Evolutionary conservation across 495 filamentous ascomycete genomes (phyloP).

Genomic region (Umbilicaria muhlenbergii): DNA sequence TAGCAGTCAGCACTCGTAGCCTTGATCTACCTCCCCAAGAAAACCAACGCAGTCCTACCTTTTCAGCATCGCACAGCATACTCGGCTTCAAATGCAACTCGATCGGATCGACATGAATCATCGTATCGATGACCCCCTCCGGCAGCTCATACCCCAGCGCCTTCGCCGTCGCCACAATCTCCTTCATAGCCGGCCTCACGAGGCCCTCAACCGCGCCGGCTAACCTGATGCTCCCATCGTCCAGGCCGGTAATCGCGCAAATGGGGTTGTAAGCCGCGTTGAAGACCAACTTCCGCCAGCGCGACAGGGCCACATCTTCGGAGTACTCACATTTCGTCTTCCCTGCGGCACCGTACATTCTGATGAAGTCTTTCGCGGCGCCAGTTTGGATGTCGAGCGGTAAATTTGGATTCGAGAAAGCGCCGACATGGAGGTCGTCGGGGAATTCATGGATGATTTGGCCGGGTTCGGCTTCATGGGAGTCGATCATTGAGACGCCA

Average conservation of each 20-base stretch:
- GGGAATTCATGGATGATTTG: constrained; percentile 29
- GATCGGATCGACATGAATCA: too few species aligned
- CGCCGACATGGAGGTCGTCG: constrained; percentile 26
- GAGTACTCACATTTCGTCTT: constrained; percentile 15
- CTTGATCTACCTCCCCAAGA: too few species aligned
- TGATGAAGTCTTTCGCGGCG: constrained; percentile 23
- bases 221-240: constrained; percentile 25
- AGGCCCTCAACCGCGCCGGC: constrained; percentile 24
- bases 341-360: constrained; percentile 23
- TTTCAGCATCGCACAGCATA: too few species aligned
- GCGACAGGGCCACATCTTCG: constrained; percentile 19
- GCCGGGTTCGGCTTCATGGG: constrained; percentile 28
- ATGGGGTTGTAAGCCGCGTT: constrained; percentile 32
- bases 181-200: constrained; percentile 24
- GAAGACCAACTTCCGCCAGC: constrained; percentile 37
- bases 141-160: constrained; percentile 3
- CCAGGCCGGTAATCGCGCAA: constrained; percentile 31
- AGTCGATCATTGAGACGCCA: constrained; percentile 34
- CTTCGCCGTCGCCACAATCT: constrained; percentile 21
- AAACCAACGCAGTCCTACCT: too few species aligned
- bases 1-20: too few species aligned
- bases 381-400: constrained; percentile 1
- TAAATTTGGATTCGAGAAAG: constrained; percentile 24
- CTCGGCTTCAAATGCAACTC: too few species aligned
- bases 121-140: too few species aligned